Evolutionary conservation across 306 rosid species (phyloP).

Genomic region (Cajanus cajan): DNA sequence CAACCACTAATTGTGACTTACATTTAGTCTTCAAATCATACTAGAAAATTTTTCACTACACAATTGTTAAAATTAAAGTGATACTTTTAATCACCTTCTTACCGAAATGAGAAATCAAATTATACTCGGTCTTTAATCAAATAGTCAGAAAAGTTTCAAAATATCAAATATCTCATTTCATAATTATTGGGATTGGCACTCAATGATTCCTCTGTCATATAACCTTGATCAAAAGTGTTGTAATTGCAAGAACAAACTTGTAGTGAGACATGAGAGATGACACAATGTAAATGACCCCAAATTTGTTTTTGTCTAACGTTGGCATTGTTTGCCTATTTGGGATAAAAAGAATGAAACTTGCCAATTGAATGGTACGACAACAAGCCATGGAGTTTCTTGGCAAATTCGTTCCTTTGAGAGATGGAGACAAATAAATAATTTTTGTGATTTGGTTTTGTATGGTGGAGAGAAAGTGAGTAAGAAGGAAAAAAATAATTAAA

Average conservation of each 20-base stretch:
- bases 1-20: too few relatives aligned
- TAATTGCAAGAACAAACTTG: constrained; percentile 31
- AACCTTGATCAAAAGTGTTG: constrained; percentile 80
- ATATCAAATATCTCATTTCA: too few relatives aligned
- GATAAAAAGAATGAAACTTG: constrained; percentile 78
- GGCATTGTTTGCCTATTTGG: constrained; percentile 62
- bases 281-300: constrained; percentile 48
- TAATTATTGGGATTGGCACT: constrained; percentile 35
- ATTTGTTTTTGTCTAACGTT: constrained; percentile 53
- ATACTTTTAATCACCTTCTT: too few relatives aligned
- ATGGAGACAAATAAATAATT: constrained; percentile 81
- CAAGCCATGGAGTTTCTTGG: constrained; percentile 57
- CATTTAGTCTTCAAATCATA: too few relatives aligned
- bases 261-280: neutral
- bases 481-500: neutral
- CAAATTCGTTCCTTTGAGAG: constrained; percentile 75
- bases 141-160: too few relatives aligned
- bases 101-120: too few relatives aligned
- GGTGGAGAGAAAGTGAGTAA: neutral
- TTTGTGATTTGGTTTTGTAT: neutral
- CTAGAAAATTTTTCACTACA: too few relatives aligned
- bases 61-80: too few relatives aligned
- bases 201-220: constrained; percentile 81
- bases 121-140: too few relatives aligned
- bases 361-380: constrained; percentile 85